Evolutionary conservation across 1,139 yeast species (phyloP).

Genomic region (Kurtzmaniella quercitrusa): DNA sequence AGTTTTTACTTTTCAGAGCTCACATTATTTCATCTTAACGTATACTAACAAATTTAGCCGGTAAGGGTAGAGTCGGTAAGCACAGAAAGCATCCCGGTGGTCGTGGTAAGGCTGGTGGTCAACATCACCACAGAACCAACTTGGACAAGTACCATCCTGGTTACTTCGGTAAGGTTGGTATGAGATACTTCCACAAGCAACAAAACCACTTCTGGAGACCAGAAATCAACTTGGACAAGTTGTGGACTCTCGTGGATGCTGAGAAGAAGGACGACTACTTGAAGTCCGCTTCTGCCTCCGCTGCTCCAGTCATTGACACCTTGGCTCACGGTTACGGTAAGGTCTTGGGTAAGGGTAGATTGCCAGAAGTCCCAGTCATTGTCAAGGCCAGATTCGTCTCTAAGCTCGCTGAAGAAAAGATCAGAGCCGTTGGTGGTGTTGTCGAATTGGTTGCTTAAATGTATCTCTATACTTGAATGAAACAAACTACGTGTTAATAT

Average conservation of each 20-base stretch:
- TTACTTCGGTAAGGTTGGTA: conserved; percentile 99
- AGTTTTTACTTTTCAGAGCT: too few species aligned
- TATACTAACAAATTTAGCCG: conserved; percentile 65
- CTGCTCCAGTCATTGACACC: conserved; percentile 99
- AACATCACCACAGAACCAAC: conserved; percentile 99
- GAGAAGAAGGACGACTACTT: conserved; percentile 95
- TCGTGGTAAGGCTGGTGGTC: conserved; percentile 99
- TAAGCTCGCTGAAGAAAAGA: conserved; percentile 98
- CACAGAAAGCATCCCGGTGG: conserved; percentile 99
- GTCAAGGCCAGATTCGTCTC: conserved; percentile 99
- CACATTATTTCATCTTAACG: background rate
- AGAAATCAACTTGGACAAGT: conserved; percentile 96
- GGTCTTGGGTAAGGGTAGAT: conserved; percentile 98
- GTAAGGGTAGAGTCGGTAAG: conserved; percentile 99
- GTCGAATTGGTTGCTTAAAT: conserved; percentile 96
- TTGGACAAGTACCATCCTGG: conserved; percentile 99
- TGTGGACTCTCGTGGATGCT: conserved; percentile 95
- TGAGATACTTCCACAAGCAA: conserved; percentile 99
- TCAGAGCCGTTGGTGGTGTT: conserved; percentile 99
- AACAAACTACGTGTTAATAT: conserved; percentile 4
- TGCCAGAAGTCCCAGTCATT: conserved; percentile 97
- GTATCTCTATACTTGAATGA: conserved; percentile 10
- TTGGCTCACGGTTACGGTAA: conserved; percentile 99
- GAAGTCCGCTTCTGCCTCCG: conserved; percentile 75
- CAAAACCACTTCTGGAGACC: conserved; percentile 97